A percentile compares a stretch with the other conserved stretches of the same genome.
phyloP scores from a whole-genome alignment of 495 filamentous ascomycete species.

The Eremomyces bilateralis region DNA sequence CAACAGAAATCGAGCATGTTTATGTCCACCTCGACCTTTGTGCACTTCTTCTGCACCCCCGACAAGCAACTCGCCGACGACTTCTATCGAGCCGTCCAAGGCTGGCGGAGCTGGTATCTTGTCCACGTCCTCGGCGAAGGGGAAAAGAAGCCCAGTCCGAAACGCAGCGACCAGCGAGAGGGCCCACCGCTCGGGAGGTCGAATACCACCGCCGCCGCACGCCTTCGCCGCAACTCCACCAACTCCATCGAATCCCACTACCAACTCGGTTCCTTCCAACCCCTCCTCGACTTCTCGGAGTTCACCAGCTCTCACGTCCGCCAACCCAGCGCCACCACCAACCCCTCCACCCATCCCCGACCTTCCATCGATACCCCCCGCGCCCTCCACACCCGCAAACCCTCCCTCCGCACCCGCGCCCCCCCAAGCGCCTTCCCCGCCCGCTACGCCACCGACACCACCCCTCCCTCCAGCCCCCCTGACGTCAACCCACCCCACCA shows the following conservation, averaged over 20 bases:
- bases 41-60: constrained; percentile 76
- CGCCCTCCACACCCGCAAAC: constrained; percentile 15
- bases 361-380: constrained; percentile 1
- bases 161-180: constrained; percentile 8
- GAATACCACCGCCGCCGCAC: background rate
- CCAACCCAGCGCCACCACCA: background rate
- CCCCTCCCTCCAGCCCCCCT: constrained; percentile 5
- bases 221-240: background rate
- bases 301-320: constrained; percentile 14
- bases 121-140: constrained; percentile 40
- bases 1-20: constrained; percentile 84
- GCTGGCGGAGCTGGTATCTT: constrained; percentile 80
- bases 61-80: constrained; percentile 38
- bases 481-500: constrained; percentile 3
- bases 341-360: constrained; percentile 1
- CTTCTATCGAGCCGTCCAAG: constrained; percentile 49
- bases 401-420: constrained; percentile 20
- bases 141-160: constrained; percentile 22
- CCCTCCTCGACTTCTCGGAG: constrained; percentile 28
- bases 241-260: constrained; percentile 22
- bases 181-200: no score
- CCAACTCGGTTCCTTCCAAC: constrained; percentile 32
- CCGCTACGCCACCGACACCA: constrained; percentile 17
- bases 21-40: constrained; percentile 56
- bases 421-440: no score